Conservation (phyloP, 805 yeast genomes). For the Starmerella davenportii region DNA sequence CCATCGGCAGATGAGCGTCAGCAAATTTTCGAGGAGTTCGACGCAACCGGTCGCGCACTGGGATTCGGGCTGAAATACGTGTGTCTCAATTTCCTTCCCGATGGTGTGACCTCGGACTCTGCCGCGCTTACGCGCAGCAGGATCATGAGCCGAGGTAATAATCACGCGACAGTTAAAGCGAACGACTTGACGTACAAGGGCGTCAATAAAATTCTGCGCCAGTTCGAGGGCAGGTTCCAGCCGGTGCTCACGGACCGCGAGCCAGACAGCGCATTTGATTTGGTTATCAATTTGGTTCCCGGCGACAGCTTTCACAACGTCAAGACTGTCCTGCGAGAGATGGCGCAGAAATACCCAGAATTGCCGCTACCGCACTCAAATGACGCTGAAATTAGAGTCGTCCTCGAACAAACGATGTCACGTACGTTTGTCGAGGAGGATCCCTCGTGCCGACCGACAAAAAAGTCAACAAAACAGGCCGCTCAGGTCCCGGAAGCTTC, state of each 20-base stretch:
- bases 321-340: slow-evolving; percentile 24
- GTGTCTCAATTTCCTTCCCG: slow-evolving; percentile 48
- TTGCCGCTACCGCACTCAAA: slow-evolving; percentile 4
- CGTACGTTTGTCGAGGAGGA: neutral
- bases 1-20: slow-evolving; percentile 52
- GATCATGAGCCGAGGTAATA: slow-evolving; percentile 57
- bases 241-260: slow-evolving; percentile 28
- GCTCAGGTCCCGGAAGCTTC: neutral
- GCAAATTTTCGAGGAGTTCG: slow-evolving; percentile 40
- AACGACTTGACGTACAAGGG: slow-evolving; percentile 29
- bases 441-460: neutral
- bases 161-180: slow-evolving; percentile 63
- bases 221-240: slow-evolving; percentile 56
- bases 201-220: slow-evolving; percentile 48
- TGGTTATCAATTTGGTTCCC: slow-evolving; percentile 36
- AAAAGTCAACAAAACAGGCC: neutral
- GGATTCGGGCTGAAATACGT: slow-evolving; percentile 37
- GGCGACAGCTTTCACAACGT: slow-evolving; percentile 31
- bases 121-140: slow-evolving; percentile 41
- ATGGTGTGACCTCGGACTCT: slow-evolving; percentile 23
- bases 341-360: slow-evolving; percentile 27
- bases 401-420: neutral
- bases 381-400: neutral
- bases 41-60: slow-evolving; percentile 28
- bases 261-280: slow-evolving; percentile 57